Percentiles rank a stretch among this genome's conserved stretches.
These are phyloP conservation scores for Pythium vanterpoolii DNA, from an alignment of 352 stramenopile species.

Conservation along the genomic window DNA sequence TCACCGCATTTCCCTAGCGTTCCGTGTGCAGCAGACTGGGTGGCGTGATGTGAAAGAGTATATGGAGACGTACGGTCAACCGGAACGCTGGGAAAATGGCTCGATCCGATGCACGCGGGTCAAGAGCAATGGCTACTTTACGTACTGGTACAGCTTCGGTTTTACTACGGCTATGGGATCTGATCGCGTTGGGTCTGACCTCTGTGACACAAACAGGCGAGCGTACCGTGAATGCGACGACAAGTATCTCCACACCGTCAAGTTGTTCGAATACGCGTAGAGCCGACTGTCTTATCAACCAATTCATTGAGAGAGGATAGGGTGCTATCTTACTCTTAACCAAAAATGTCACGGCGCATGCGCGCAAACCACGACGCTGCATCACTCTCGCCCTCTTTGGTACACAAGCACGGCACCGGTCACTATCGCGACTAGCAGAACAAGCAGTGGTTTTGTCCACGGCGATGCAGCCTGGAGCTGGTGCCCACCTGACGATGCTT, in stretches of 20 bases:
- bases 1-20: slow-evolving; percentile 31
- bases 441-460: slow-evolving; percentile 12
- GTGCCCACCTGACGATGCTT: slow-evolving; percentile 6
- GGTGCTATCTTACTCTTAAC: neutral
- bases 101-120: slow-evolving; percentile 77
- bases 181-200: neutral
- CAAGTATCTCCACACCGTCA: slow-evolving; percentile 79
- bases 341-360: slow-evolving; percentile 18
- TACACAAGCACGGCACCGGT: slow-evolving; percentile 20
- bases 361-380: slow-evolving; percentile 8
- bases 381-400: slow-evolving; percentile 13
- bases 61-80: slow-evolving; percentile 70
- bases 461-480: neutral
- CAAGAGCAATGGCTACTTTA: slow-evolving; percentile 83
- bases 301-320: too few relatives aligned
- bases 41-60: slow-evolving; percentile 82
- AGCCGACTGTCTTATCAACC: too few relatives aligned
- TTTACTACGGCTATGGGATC: neutral
- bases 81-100: slow-evolving; percentile 69
- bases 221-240: slow-evolving; percentile 72
- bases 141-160: slow-evolving; percentile 50
- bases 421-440: slow-evolving; percentile 19
- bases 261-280: slow-evolving; percentile 73
- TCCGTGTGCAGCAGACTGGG: slow-evolving; percentile 67
- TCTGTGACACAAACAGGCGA: slow-evolving; percentile 26